These are phyloP conservation scores for Davidsoniella neocaledoniae DNA, from an alignment of 2,329 filamentous ascomycete species.

Conservation along the genomic window DNA sequence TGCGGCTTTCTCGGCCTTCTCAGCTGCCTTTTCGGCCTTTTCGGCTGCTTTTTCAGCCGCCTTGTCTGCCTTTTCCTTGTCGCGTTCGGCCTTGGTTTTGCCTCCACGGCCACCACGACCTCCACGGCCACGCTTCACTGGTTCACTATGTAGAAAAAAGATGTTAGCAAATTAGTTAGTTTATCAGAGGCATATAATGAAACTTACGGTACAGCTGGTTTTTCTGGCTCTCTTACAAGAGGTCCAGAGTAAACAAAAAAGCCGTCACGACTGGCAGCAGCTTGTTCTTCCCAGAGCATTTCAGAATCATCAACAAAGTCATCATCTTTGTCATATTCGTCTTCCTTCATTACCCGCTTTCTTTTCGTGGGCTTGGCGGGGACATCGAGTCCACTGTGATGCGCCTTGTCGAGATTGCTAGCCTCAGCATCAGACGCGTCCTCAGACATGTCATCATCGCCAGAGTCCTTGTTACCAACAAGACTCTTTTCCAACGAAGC, in stretches of 20 bases:
- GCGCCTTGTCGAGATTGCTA: constrained; percentile 68
- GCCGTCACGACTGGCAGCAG: constrained; percentile 82
- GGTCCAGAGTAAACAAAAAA: constrained; percentile 98
- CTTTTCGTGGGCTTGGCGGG: constrained; percentile 51
- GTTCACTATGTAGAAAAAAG: constrained; percentile 32
- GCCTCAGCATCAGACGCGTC: constrained; percentile 60
- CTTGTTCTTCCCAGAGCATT: constrained; percentile 86
- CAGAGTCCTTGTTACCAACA: constrained; percentile 25
- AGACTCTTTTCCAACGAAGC: constrained; percentile 66
- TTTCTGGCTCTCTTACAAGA: constrained; percentile 72
- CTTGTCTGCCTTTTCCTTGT: constrained; percentile 11
- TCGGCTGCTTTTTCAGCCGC: constrained; percentile 12
- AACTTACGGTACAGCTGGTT: constrained; percentile 39
- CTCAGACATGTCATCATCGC: constrained; percentile 61
- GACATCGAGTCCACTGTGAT: constrained; percentile 19
- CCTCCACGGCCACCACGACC: constrained; percentile 11
- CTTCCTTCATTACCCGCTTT: constrained; percentile 64
- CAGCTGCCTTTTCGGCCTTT: constrained; percentile 11
- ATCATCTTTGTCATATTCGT: constrained; percentile 71
- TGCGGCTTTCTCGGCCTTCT: constrained; percentile 10
- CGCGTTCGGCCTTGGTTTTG: constrained; percentile 12
- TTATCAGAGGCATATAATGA: not conserved
- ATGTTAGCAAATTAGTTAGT: constrained; percentile 20
- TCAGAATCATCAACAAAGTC: constrained; percentile 89
- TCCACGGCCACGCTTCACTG: constrained; percentile 50